A percentile compares a stretch with the other conserved stretches of the same genome.
These are phyloP conservation scores for Fusarium sp. DNA, from an alignment of 2,329 filamentous ascomycete species.

Conservation along the genomic window DNA sequence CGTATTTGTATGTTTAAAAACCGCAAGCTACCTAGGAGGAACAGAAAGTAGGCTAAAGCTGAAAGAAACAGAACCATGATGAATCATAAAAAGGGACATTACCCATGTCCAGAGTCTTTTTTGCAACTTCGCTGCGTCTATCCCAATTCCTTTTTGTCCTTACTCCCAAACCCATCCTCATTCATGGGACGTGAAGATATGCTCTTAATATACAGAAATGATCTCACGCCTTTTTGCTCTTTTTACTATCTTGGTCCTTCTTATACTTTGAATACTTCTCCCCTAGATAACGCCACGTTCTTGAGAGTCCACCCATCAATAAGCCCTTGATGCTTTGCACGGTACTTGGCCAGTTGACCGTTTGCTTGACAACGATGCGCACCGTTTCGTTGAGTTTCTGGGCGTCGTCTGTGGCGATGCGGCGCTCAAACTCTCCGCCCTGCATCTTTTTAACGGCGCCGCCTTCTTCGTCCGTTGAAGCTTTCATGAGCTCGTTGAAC, in stretches of 20 bases:
- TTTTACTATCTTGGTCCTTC: conserved; percentile 51
- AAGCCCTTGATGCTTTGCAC: conserved; percentile 86
- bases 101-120: background rate
- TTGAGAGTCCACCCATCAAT: conserved; percentile 77
- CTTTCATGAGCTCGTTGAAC: conserved; percentile 85
- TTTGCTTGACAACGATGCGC: conserved; percentile 81
- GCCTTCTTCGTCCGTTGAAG: conserved; percentile 75
- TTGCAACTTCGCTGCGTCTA: conserved; percentile 25
- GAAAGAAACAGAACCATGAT: conserved; percentile 13
- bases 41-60: conserved; percentile 1
- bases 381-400: conserved; percentile 76
- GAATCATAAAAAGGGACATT: conserved; percentile 18
- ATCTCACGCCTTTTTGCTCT: conserved; percentile 34
- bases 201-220: background rate
- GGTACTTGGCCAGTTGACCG: conserved; percentile 91
- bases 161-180: conserved; percentile 22
- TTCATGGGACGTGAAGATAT: background rate
- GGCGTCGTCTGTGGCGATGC: conserved; percentile 77
- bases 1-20: conserved; percentile 13
- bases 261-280: conserved; percentile 81
- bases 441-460: conserved; percentile 75
- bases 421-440: conserved; percentile 85
- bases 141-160: conserved; percentile 5
- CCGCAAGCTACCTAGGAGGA: background rate
- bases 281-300: conserved; percentile 77